Conservation (phyloP, 1,139 yeast genomes). For the Candida smagusa region DNA sequence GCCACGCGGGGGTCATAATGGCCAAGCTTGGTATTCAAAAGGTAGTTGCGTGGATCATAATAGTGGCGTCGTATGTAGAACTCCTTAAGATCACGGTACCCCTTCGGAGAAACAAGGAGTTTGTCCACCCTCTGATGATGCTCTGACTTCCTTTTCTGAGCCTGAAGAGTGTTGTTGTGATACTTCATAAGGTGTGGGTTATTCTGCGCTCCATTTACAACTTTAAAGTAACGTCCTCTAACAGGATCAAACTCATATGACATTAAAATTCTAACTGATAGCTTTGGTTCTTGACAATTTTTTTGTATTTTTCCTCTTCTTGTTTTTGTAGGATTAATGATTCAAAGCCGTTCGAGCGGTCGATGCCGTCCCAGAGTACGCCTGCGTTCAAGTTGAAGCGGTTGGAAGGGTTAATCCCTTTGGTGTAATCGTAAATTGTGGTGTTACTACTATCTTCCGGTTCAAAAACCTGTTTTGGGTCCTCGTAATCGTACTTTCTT, state of each 20-base stretch:
- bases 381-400: conserved; percentile 81
- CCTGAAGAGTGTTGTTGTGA: conserved; percentile 34
- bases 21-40: conserved; percentile 5
- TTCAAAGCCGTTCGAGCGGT: conserved; percentile 90
- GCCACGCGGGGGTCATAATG: not conserved
- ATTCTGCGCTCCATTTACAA: conserved; percentile 34
- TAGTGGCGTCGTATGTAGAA: too few relatives aligned
- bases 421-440: conserved; percentile 24
- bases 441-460: not conserved
- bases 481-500: conserved; percentile 46
- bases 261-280: conserved; percentile 3
- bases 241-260: conserved; percentile 40
- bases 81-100: too few relatives aligned
- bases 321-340: conserved; percentile 55
- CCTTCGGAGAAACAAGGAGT: not conserved
- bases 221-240: conserved; percentile 43
- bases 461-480: conserved; percentile 58
- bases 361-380: conserved; percentile 88
- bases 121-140: not conserved
- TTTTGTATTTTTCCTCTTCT: conserved; percentile 39
- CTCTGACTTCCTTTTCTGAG: conserved; percentile 15
- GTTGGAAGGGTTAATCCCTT: conserved; percentile 59
- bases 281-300: conserved; percentile 11
- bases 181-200: conserved; percentile 17
- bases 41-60: not conserved